Evolutionary conservation across 306 rosid species (phyloP).

Genomic region (Morella rubra): DNA sequence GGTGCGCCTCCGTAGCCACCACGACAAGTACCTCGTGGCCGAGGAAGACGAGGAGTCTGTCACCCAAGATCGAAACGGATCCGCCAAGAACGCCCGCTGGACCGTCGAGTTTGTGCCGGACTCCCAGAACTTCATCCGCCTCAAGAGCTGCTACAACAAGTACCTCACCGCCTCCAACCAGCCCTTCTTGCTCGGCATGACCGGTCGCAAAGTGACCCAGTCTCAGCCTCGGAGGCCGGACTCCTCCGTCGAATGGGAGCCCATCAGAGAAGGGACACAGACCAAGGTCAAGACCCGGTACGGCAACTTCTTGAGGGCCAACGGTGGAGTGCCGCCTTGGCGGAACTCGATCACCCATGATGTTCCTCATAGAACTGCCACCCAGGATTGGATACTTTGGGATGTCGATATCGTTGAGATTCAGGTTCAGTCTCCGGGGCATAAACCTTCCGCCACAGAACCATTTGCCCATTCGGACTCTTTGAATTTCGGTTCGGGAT

Average conservation of each 20-base stretch:
- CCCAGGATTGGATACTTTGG: slow-evolving; percentile 93
- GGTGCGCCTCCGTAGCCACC: slow-evolving; percentile 81
- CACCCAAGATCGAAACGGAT: slow-evolving; percentile 61
- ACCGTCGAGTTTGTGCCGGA: slow-evolving; percentile 54
- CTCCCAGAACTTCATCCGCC: slow-evolving; percentile 59
- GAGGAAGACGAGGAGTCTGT: slow-evolving; percentile 89
- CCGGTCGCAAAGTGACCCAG: slow-evolving; percentile 78
- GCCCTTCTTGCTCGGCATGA: slow-evolving; percentile 73
- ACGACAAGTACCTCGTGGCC: slow-evolving; percentile 66
- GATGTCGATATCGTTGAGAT: slow-evolving; percentile 72
- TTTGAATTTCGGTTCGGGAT: slow-evolving; percentile 41
- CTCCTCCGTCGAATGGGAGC: slow-evolving; percentile 92
- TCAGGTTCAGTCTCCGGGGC: slow-evolving; percentile 38
- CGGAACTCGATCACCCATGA: slow-evolving; percentile 86
- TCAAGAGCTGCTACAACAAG: slow-evolving; percentile 76
- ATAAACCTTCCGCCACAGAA: slow-evolving; percentile 27
- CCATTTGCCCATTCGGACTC: slow-evolving; percentile 62
- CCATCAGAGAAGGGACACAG: slow-evolving; percentile 52
- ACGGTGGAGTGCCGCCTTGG: slow-evolving; percentile 93
- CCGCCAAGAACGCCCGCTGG: slow-evolving; percentile 71
- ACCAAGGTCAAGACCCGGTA: slow-evolving; percentile 72
- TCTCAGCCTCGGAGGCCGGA: slow-evolving; percentile 54
- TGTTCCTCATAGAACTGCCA: slow-evolving; percentile 63
- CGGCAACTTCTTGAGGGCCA: slow-evolving; percentile 77
- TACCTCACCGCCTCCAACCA: slow-evolving; percentile 79